Evolutionary conservation across 768 basidiomycete species (phyloP).

Genomic region (Omphalotus guepiniiformis): DNA sequence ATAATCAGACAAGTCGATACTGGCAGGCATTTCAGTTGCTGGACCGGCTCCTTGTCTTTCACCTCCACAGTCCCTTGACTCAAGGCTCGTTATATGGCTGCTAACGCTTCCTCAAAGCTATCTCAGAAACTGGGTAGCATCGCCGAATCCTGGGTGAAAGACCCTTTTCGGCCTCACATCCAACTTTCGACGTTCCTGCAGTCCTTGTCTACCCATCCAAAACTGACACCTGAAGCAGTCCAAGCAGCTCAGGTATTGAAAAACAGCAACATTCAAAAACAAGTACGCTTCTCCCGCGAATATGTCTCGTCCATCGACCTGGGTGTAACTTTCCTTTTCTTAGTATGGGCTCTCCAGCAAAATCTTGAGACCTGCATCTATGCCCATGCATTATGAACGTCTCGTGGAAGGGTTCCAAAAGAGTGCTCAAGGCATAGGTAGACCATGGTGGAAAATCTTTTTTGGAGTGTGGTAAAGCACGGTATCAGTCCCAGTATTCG

Average conservation of each 20-base stretch:
- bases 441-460: conserved; percentile 85
- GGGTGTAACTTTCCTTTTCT: conserved; percentile 15
- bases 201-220: conserved; percentile 65
- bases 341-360: conserved; percentile 67
- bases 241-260: conserved; percentile 52
- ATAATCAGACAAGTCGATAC: no score
- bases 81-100: conserved; percentile 1
- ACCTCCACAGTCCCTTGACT: no score
- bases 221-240: conserved; percentile 57
- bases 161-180: conserved; percentile 74
- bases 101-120: conserved; percentile 27
- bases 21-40: no score
- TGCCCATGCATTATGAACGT: conserved; percentile 68
- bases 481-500: background rate
- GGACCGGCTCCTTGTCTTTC: no score
- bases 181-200: conserved; percentile 65
- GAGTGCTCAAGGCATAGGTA: conserved; percentile 67
- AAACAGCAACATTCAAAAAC: conserved; percentile 52
- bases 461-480: conserved; percentile 79
- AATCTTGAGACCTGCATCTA: conserved; percentile 64
- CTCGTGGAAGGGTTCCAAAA: conserved; percentile 72
- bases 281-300: conserved; percentile 46
- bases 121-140: conserved; percentile 49
- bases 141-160: conserved; percentile 60
- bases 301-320: conserved; percentile 12